Evolutionary conservation across 1,284 basidiomycete genomes (phyloP).

Genomic region (Ustilago lituana): DNA sequence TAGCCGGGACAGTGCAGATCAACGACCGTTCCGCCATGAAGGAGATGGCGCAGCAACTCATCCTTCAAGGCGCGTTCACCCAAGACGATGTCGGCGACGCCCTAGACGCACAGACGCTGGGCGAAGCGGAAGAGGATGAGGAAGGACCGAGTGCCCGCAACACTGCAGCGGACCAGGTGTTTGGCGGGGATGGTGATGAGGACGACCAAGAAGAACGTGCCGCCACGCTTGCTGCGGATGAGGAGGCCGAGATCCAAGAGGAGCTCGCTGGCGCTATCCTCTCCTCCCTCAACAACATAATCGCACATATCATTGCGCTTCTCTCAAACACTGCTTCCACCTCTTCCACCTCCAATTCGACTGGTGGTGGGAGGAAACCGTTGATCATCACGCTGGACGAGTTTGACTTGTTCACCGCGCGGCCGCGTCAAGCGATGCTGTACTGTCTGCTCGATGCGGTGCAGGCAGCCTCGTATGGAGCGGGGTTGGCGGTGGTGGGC

Average conservation of each 20-base stretch:
- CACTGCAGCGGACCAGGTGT: constrained; percentile 16
- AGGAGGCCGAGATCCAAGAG: constrained; percentile 41
- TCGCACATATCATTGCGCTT: constrained; percentile 58
- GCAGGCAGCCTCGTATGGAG: constrained; percentile 59
- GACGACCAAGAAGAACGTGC: constrained; percentile 16
- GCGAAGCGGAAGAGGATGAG: constrained; percentile 16
- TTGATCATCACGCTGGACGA: constrained; percentile 60
- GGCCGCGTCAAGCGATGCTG: constrained; percentile 62
- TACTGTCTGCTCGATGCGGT: constrained; percentile 66
- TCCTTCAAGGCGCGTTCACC: constrained; percentile 56
- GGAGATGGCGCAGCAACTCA: constrained; percentile 63
- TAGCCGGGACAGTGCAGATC: constrained; percentile 53
- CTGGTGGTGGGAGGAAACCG: constrained; percentile 29
- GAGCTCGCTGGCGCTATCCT: constrained; percentile 32
- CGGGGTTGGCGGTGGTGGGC: constrained; percentile 60
- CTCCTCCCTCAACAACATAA: constrained; percentile 47
- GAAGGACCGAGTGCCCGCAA: background rate
- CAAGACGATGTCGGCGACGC: constrained; percentile 33
- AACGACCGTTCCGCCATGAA: constrained; percentile 60
- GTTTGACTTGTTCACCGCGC: constrained; percentile 60
- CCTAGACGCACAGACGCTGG: constrained; percentile 1
- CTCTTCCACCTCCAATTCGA: background rate
- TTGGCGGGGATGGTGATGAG: constrained; percentile 34
- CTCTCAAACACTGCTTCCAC: constrained; percentile 42
- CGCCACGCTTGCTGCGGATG: constrained; percentile 4